These are phyloP conservation scores for Infundibulicybe gibba DNA, from an alignment of 768 basidiomycete species.

Conservation along the genomic window DNA sequence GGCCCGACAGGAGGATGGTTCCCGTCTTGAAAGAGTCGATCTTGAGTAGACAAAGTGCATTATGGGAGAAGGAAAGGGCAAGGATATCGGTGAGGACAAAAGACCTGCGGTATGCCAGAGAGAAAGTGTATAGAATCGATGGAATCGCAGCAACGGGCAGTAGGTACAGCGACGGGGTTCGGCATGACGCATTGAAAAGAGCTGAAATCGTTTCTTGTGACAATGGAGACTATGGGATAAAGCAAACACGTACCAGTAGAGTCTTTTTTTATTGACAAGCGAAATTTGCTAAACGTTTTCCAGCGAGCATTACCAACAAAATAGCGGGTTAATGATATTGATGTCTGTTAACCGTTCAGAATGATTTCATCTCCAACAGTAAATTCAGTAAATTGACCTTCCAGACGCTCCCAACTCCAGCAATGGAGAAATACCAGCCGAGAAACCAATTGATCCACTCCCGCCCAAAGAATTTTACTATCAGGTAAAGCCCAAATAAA, in stretches of 20 bases:
- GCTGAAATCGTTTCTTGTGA: constrained; percentile 19
- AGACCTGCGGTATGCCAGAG: constrained; percentile 44
- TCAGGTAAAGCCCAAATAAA: constrained; percentile 63
- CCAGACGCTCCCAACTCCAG: constrained; percentile 66
- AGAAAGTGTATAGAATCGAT: constrained; percentile 59
- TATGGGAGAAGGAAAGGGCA: constrained; percentile 77
- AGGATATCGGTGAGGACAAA: constrained; percentile 75
- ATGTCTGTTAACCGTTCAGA: constrained; percentile 31
- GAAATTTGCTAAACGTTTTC: constrained; percentile 51
- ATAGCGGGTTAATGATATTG: constrained; percentile 46
- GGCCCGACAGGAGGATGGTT: constrained; percentile 70
- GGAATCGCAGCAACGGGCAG: constrained; percentile 61
- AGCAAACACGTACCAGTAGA: constrained; percentile 32
- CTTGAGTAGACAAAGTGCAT: constrained; percentile 74
- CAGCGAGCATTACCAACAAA: constrained; percentile 49
- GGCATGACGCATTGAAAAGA: constrained; percentile 38
- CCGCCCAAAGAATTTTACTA: constrained; percentile 73
- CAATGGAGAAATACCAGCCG: constrained; percentile 69
- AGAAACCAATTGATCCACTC: constrained; percentile 83
- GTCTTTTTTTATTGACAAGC: constrained; percentile 41
- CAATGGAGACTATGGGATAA: constrained; percentile 9
- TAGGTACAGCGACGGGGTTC: constrained; percentile 54
- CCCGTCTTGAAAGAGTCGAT: constrained; percentile 92
- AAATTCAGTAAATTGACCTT: constrained; percentile 39
- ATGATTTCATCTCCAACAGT: background rate